These are phyloP conservation scores for Pueraria montana DNA, from an alignment of 306 rosid species.

Conservation along the genomic window DNA sequence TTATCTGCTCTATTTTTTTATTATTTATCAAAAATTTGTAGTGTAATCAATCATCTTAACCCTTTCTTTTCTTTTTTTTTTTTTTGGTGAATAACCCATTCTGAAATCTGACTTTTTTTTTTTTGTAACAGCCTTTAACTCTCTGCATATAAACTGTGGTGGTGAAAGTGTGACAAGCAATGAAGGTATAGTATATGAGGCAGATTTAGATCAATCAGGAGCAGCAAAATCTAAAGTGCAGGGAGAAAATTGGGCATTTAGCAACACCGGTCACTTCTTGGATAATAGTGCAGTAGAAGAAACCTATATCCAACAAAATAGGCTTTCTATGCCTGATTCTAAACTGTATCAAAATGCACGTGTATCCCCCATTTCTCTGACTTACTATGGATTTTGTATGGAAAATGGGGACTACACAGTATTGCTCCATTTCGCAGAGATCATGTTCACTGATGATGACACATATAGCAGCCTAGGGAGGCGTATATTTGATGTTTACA, in stretches of 20 bases:
- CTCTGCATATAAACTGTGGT: conserved; percentile 56
- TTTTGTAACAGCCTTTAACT: not conserved
- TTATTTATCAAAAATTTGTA: too few relatives aligned
- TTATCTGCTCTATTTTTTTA: too few relatives aligned
- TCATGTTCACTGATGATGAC: conserved; percentile 42
- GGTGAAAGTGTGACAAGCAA: not conserved
- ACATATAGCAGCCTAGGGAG: conserved; percentile 60
- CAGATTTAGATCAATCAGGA: not conserved
- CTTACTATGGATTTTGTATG: conserved; percentile 69
- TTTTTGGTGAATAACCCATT: too few relatives aligned
- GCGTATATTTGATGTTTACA: conserved; percentile 64
- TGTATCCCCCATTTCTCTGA: conserved; percentile 69
- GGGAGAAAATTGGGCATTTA: conserved; percentile 60
- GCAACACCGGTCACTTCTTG: conserved; percentile 62
- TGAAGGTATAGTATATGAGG: not conserved
- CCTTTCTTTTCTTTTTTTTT: too few relatives aligned
- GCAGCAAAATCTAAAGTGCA: not conserved
- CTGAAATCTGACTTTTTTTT: too few relatives aligned
- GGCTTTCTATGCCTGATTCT: conserved; percentile 11
- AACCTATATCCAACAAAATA: not conserved
- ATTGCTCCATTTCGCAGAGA: conserved; percentile 66
- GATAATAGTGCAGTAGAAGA: not conserved
- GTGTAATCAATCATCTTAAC: too few relatives aligned
- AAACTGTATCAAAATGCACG: conserved; percentile 68
- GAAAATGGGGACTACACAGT: conserved; percentile 62